Conservation (phyloP, 257 asterid species). For the Galeopsis tetrahit region DNA sequence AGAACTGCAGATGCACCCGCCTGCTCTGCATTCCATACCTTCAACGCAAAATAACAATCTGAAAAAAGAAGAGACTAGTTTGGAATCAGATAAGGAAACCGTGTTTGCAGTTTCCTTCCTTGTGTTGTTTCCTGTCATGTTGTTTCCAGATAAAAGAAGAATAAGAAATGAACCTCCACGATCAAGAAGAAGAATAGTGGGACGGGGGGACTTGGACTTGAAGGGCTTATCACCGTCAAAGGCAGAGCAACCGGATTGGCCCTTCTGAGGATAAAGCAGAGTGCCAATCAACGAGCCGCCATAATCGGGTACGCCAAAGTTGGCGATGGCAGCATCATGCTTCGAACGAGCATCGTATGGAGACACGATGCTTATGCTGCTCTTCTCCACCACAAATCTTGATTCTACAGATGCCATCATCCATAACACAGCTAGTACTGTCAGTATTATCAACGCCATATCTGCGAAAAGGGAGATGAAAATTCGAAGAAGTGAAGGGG, state of each 20-base stretch:
- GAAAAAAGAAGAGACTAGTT: neutral
- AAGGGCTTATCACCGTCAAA: conserved; percentile 75
- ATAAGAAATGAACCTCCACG: conserved; percentile 67
- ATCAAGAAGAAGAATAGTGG: conserved; percentile 81
- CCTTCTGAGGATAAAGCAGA: conserved; percentile 60
- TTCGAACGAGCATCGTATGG: conserved; percentile 60
- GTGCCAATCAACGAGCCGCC: conserved; percentile 84
- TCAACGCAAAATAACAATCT: conserved; percentile 87
- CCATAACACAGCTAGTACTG: neutral
- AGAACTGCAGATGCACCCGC: conserved; percentile 93
- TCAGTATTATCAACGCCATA: neutral
- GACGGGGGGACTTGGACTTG: conserved; percentile 71
- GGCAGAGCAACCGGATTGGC: conserved; percentile 57
- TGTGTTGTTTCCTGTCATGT: too few species aligned
- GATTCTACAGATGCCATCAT: conserved; percentile 29
- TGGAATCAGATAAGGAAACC: neutral
- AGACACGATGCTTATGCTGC: conserved; percentile 69
- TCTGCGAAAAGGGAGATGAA: neutral
- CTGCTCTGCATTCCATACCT: conserved; percentile 85
- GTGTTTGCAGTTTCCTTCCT: too few species aligned
- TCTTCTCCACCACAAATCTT: conserved; percentile 79
- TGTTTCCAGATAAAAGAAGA: neutral
- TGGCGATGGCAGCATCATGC: conserved; percentile 89
- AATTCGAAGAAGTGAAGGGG: neutral
- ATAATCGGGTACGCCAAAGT: conserved; percentile 93